Percentiles rank a stretch among this genome's conserved stretches.
phyloP scores from a whole-genome alignment of 257 asterid genomes.

The Anisodus acutangulus region DNA sequence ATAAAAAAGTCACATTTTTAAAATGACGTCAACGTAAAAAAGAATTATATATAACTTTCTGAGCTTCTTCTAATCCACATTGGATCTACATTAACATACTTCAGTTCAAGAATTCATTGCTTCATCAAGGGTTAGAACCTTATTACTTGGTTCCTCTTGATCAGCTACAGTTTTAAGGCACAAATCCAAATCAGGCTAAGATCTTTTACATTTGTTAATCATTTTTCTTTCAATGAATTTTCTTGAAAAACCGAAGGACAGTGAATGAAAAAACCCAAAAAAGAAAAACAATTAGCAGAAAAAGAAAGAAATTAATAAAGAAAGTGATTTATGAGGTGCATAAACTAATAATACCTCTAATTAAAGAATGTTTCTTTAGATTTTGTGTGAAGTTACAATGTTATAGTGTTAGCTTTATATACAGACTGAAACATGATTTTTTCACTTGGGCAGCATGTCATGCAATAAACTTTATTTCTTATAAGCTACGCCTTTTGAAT shows the following conservation, averaged over 20 bases:
- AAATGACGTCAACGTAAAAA: background rate
- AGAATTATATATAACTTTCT: slow-evolving; percentile 45
- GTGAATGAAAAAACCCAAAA: background rate
- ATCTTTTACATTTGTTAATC: background rate
- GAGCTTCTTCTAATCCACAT: slow-evolving; percentile 34
- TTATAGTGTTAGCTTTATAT: background rate
- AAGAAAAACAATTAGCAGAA: background rate
- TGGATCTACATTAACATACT: slow-evolving; percentile 31
- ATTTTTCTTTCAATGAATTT: background rate
- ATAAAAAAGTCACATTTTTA: background rate
- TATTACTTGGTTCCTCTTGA: background rate
- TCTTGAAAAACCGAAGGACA: background rate
- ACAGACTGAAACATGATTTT: background rate
- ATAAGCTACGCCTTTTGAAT: background rate
- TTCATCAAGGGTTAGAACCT: background rate
- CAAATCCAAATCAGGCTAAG: background rate
- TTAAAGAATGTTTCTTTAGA: background rate
- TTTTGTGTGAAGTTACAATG: background rate
- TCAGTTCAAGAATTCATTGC: slow-evolving; percentile 27
- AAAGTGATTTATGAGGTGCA: background rate
- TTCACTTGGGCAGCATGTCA: background rate
- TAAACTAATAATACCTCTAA: background rate
- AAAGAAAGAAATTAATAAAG: background rate
- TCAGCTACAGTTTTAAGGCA: no score
- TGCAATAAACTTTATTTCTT: background rate